These are phyloP conservation scores for Xylariaceae sp. DNA, from an alignment of 2,329 filamentous ascomycete genomes.

Conservation along the genomic window DNA sequence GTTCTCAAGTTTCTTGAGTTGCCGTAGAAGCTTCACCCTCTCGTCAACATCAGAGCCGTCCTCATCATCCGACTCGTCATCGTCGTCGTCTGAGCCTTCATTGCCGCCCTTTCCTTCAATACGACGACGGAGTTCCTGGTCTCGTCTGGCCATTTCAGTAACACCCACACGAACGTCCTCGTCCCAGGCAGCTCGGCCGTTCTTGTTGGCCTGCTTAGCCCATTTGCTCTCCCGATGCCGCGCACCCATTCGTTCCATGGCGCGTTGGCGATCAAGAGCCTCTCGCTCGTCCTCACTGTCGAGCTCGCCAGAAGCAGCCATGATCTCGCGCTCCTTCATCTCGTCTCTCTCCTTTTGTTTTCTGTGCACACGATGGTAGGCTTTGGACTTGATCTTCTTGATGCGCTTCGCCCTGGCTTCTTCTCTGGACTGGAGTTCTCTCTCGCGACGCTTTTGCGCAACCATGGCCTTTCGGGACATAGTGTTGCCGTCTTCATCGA, in stretches of 20 bases:
- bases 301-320: conserved; percentile 53
- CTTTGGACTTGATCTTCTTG: conserved; percentile 98
- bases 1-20: conserved; percentile 43
- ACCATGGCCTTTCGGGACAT: conserved; percentile 65
- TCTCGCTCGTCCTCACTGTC: conserved; percentile 63
- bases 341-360: conserved; percentile 59
- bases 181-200: conserved; percentile 79
- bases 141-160: conserved; percentile 72
- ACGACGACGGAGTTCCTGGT: conserved; percentile 74
- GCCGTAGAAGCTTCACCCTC: conserved; percentile 43
- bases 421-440: conserved; percentile 84
- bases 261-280: conserved; percentile 65
- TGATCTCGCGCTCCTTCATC: conserved; percentile 46
- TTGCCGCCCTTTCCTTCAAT: conserved; percentile 61
- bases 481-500: conserved; percentile 66
- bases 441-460: conserved; percentile 68
- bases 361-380: conserved; percentile 86
- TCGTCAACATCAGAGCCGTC: conserved; percentile 52
- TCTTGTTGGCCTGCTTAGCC: conserved; percentile 78
- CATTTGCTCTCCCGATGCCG: conserved; percentile 86
- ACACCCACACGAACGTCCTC: conserved; percentile 75
- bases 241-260: conserved; percentile 78
- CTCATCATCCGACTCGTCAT: conserved; percentile 48
- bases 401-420: conserved; percentile 84
- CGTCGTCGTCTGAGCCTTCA: conserved; percentile 28